Conservation (phyloP, 306 rosid species). For the Trichosanthes truncata region DNA sequence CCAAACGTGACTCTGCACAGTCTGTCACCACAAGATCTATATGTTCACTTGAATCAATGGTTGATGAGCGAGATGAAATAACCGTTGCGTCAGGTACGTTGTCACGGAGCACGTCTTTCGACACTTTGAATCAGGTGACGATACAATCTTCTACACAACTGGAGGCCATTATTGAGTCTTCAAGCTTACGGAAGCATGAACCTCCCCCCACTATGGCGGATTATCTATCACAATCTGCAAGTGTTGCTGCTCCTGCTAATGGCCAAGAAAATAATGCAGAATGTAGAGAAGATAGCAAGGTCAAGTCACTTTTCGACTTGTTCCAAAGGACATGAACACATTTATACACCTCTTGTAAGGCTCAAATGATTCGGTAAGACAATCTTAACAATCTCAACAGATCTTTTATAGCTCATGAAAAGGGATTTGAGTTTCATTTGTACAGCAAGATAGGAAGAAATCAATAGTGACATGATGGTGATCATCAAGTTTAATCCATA, state of each 20-base stretch:
- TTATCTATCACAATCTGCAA: conserved; percentile 28
- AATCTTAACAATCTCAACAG: neutral
- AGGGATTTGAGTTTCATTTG: neutral
- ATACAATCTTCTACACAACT: conserved; percentile 36
- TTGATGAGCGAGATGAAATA: conserved; percentile 69
- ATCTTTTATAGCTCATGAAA: neutral
- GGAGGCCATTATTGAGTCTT: conserved; percentile 22
- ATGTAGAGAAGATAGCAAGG: conserved; percentile 22
- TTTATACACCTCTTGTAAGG: neutral
- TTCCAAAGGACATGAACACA: conserved; percentile 45
- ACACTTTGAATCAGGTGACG: conserved; percentile 55
- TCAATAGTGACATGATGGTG: neutral
- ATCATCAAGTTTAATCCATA: neutral
- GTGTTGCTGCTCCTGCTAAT: conserved; percentile 9
- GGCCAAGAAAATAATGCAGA: conserved; percentile 24
- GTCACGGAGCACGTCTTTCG: conserved; percentile 66
- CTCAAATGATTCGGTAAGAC: neutral
- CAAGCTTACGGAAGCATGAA: conserved; percentile 14
- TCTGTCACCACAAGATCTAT: conserved; percentile 63
- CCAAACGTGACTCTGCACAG: conserved; percentile 50
- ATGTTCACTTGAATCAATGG: conserved; percentile 63
- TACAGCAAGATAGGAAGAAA: neutral
- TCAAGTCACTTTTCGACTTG: conserved; percentile 56
- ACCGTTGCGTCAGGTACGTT: conserved; percentile 70
- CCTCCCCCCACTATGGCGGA: conserved; percentile 27